These are phyloP conservation scores for Paulownia fortunei DNA, from an alignment of 257 asterid species.

Conservation along the genomic window DNA sequence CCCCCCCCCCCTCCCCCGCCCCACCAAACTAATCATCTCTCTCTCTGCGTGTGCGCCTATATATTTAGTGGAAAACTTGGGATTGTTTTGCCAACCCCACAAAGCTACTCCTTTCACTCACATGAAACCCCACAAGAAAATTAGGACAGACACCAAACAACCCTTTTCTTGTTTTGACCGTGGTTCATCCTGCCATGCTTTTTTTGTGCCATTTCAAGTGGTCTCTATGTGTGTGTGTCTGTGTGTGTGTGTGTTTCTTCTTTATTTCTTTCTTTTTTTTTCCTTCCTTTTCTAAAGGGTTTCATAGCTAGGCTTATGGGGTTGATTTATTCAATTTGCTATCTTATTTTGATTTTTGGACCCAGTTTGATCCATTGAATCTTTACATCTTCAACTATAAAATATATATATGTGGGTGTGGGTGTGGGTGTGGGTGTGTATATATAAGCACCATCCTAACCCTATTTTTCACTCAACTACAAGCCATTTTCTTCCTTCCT, in stretches of 20 bases:
- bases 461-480: conserved; percentile 4
- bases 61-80: conserved; percentile 51
- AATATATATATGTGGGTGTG: background rate
- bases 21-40: background rate
- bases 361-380: conserved; percentile 46
- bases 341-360: conserved; percentile 28
- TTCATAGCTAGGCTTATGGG: conserved; percentile 8
- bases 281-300: conserved; percentile 4
- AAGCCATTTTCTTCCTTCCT: background rate
- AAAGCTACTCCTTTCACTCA: conserved; percentile 41
- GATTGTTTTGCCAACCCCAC: conserved; percentile 42
- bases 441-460: background rate
- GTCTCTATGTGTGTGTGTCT: background rate
- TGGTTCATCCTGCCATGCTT: too few relatives aligned
- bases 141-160: background rate
- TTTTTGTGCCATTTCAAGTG: conserved; percentile 34
- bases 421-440: background rate
- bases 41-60: conserved; percentile 28
- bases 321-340: background rate
- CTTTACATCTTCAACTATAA: conserved; percentile 19
- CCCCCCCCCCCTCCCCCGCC: background rate
- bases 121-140: conserved; percentile 37
- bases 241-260: background rate
- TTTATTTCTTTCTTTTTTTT: background rate
- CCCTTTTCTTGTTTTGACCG: too few relatives aligned